Evolutionary conservation across 1,284 basidiomycete species (phyloP), one percentile per base, ranked within the genome.

Genomic region (Ceraceosorus guamensis): DNA sequence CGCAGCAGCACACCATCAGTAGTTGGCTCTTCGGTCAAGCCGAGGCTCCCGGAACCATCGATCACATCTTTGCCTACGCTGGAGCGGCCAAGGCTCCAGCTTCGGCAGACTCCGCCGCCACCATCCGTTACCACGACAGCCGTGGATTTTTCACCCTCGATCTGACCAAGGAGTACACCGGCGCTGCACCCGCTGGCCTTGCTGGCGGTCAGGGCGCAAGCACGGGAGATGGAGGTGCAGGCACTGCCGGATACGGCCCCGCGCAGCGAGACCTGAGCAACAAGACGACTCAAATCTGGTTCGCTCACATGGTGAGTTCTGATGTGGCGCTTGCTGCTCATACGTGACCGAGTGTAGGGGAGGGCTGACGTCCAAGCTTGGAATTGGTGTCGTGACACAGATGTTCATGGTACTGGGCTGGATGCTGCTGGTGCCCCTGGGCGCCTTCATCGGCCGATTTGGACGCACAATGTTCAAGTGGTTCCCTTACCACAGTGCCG

Each of bases 371-470:
- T 3, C 24, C 24, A 24, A 24, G 24, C 24, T 24, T 64, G 57
- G 24, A n/a, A 46, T 1, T 52, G 53, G 24, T 24, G 18, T 24
- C 51, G 8, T 33, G 18, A 10, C 32, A 55, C 18, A 60, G 69
- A 55, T 67, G 57, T 53, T 70, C 45, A 68, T 71, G 67, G 56
- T 66, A 5, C 52, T 83, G 31, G 84, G 81, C 0, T 84, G 84
- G 64, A 76, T 85, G 56, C 48, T 85, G 6, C 72, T 86, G 37
- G 76, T 86, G 0, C 85, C 85, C 2, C 69, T 77, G 18, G 85
- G 83, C 4, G 81, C 81, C 1, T 76, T 87, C 34, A 62, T 85
- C 30, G 84, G 82, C 1, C 79, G 85, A 37, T 83, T 81, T 61
- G 76, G 82, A 24, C 77, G 84, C 52, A 84, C 82, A 0, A 79